Conservation (phyloP, 2,329 filamentous ascomycete species). For the Fusarium goolgardi region DNA sequence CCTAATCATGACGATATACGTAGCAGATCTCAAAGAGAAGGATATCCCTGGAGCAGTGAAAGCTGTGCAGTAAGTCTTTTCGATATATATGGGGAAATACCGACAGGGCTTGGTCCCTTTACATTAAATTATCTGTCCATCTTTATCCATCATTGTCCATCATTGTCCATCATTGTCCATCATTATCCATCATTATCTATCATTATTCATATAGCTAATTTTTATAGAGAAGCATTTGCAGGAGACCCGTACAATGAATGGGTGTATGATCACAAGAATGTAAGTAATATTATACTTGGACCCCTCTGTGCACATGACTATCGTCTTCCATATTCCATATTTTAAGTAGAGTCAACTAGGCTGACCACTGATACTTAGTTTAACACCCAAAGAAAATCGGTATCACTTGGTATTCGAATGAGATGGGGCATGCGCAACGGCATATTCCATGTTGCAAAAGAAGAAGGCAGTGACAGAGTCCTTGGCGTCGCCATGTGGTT, state of each 20-base stretch:
- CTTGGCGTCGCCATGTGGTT: conserved; percentile 81
- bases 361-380: conserved; percentile 58
- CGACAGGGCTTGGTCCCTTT: background rate
- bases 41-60: conserved; percentile 74
- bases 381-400: conserved; percentile 68
- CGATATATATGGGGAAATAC: rapidly evolving
- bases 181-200: too few relatives aligned
- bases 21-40: conserved; percentile 64
- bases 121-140: too few relatives aligned
- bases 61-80: conserved; percentile 64
- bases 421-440: conserved; percentile 76
- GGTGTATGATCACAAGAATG: conserved; percentile 70
- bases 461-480: conserved; percentile 64
- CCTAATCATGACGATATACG: conserved; percentile 61
- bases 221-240: conserved; percentile 64
- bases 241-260: conserved; percentile 75
- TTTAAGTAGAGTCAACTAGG: rapidly evolving
- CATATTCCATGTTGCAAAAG: conserved; percentile 76
- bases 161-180: too few relatives aligned
- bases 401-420: conserved; percentile 73
- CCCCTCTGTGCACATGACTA: too few relatives aligned
- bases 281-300: conserved; percentile 3
- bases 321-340: too few relatives aligned
- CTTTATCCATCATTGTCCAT: too few relatives aligned
- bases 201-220: background rate